These are phyloP conservation scores for Rhizopus stolonifer DNA, from an alignment of 371 early-diverging fungal species.

Conservation along the genomic window DNA sequence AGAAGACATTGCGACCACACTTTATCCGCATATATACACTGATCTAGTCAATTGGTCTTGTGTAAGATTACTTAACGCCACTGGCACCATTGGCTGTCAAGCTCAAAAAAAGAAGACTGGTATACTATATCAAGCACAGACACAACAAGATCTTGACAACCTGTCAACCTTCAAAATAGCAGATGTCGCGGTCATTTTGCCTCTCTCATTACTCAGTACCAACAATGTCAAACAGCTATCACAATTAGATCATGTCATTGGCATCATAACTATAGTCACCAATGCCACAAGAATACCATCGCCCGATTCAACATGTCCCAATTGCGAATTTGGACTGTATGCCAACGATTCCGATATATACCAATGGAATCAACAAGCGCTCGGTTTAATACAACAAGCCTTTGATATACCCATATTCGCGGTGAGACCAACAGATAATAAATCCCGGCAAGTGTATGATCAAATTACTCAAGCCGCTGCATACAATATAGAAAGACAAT, in stretches of 20 bases:
- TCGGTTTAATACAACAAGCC: constrained; percentile 47
- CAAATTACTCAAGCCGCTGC: constrained; percentile 32
- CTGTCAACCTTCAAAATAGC: constrained; percentile 34
- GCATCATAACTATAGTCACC: constrained; percentile 25
- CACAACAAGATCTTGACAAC: constrained; percentile 48
- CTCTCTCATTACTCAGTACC: constrained; percentile 59
- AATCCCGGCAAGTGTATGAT: constrained; percentile 40
- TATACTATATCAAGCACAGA: constrained; percentile 56
- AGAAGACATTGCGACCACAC: constrained; percentile 43
- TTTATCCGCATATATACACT: constrained; percentile 55
- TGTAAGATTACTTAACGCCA: constrained; percentile 59
- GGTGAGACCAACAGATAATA: constrained; percentile 46
- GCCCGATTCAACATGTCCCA: constrained; percentile 68
- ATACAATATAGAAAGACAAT: constrained; percentile 50
- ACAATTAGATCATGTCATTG: constrained; percentile 19
- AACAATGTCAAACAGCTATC: constrained; percentile 23
- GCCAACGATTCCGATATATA: constrained; percentile 50
- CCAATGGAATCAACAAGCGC: constrained; percentile 76
- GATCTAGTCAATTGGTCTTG: constrained; percentile 59
- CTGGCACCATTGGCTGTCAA: constrained; percentile 61
- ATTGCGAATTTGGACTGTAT: constrained; percentile 72
- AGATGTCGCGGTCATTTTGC: constrained; percentile 61
- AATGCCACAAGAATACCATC: constrained; percentile 31
- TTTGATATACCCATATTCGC: constrained; percentile 74
- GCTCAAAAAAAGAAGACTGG: constrained; percentile 47